phyloP scores from a whole-genome alignment of 805 yeast species.

The Schizosaccharomyces japonicus region DNA sequence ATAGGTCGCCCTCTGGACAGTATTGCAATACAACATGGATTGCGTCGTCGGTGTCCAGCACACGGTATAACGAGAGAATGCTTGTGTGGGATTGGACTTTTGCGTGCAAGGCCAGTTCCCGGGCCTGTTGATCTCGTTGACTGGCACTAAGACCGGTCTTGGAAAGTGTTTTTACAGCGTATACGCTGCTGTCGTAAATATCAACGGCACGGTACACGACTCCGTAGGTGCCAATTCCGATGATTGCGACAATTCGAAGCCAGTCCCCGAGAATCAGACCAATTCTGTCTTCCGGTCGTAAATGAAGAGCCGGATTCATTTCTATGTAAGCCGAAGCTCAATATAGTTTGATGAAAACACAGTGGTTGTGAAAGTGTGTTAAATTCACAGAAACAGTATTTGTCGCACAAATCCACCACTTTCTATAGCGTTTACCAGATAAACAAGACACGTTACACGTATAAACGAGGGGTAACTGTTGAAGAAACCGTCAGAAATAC shows the following conservation, averaged over 20 bases:
- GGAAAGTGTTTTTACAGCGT: conserved; percentile 48
- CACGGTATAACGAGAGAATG: conserved; percentile 51
- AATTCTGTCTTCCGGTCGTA: conserved; percentile 5
- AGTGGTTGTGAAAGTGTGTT: too few species aligned
- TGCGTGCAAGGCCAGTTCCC: conserved; percentile 49
- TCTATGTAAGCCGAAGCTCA: neutral
- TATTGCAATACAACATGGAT: conserved; percentile 67
- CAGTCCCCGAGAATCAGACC: conserved; percentile 6
- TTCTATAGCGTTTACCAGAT: too few species aligned
- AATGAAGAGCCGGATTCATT: neutral
- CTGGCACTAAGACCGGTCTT: conserved; percentile 12
- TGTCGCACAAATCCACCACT: too few species aligned
- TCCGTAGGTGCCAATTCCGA: conserved; percentile 72
- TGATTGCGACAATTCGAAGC: conserved; percentile 10
- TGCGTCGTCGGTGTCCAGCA: conserved; percentile 29
- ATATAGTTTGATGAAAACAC: neutral
- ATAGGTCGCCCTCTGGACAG: conserved; percentile 64
- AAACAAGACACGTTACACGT: too few species aligned
- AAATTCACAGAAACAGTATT: too few species aligned
- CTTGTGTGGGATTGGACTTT: conserved; percentile 59
- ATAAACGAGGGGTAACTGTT: too few species aligned
- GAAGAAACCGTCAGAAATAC: too few species aligned
- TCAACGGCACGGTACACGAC: conserved; percentile 47
- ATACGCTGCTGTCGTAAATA: conserved; percentile 23
- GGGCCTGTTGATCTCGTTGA: conserved; percentile 9